Evolutionary conservation across 257 asterid genomes (phyloP), one percentile per base, ranked within the genome.

Genomic region (Nicotiana paniculata): DNA sequence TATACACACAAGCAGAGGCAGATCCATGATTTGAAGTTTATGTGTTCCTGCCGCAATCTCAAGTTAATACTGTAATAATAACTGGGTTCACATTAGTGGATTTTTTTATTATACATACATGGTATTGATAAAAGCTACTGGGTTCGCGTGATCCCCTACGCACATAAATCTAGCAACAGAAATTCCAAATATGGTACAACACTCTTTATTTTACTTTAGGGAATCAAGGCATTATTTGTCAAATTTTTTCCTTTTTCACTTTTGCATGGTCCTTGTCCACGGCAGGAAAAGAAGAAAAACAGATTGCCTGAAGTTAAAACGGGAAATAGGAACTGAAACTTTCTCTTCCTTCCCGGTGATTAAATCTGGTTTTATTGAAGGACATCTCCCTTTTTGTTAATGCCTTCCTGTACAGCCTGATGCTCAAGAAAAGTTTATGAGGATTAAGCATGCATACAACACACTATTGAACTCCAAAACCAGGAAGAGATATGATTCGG

Each of bases 401-500:
- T 79, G 28, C 63, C 74, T 62, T 79, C 6, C 61, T 46, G 53
- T 46, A 43, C 88, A 95, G 98, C 91, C 90, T 54, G 90, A 90
- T 82, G 94, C 98, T 77, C 94, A 94, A 87, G 98, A 94, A 77
- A 94, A 86, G 80, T 96, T 96, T 87, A 82, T 91, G 98, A 91
- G 97, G 92, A 96, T 96, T 84, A 96, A 96, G 90, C 97, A 93
- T 88, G 97, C 99, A 6, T 96, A 96, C 85, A 96, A 92, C 85
- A 86, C 91, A 58, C 84, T 96, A 81, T 77, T 96, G 86, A 91
- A 84, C 86, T 88, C 97, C 54, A 88, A 90, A 91, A 89, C 98
- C 37, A 84, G 91, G 81, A 90, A 89, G 77, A 89, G 84, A 79
- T 91, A 84, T 88, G 91, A 90, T 37, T 76, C 85, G 66, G 91